Evolutionary conservation across 1,284 basidiomycete genomes (phyloP).

Genomic region (Thelephora terrestris): DNA sequence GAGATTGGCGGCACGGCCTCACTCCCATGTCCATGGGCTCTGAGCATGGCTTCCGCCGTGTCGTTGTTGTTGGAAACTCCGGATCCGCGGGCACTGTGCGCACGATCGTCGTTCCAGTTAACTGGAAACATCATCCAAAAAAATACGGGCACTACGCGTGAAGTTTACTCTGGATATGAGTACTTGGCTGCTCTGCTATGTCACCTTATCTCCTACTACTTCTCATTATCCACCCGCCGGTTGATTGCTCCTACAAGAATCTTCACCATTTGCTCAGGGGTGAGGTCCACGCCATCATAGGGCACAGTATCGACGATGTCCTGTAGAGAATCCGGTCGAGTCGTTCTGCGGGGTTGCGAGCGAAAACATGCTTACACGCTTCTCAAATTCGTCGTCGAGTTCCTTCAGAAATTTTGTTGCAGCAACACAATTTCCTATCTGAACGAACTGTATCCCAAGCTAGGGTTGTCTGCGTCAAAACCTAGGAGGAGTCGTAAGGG

Average conservation of each 20-base stretch:
- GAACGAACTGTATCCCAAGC: constrained; percentile 47
- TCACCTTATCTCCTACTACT: no score
- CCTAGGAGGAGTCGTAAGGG: constrained; percentile 36
- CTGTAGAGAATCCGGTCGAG: constrained; percentile 22
- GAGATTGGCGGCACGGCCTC: no score
- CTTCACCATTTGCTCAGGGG: constrained; percentile 31
- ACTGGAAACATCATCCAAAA: no score
- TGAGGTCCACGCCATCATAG: constrained; percentile 26
- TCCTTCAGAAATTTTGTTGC: constrained; percentile 32
- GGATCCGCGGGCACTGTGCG: no score
- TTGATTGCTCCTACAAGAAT: constrained; percentile 33
- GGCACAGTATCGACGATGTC: constrained; percentile 38
- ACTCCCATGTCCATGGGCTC: no score
- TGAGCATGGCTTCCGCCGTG: no score
- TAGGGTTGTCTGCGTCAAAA: constrained; percentile 33
- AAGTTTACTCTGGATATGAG: no score
- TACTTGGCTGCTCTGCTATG: no score
- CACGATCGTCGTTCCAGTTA: no score
- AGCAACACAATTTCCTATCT: constrained; percentile 32
- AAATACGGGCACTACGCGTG: no score
- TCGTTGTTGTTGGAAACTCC: no score
- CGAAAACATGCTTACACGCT: no score
- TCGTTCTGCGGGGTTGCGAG: constrained; percentile 14
- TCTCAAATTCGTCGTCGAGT: constrained; percentile 26
- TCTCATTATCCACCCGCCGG: constrained; percentile 13